Evolutionary conservation across 2,329 filamentous ascomycete genomes (phyloP).

Genomic region (Hypoxylon sp.): DNA sequence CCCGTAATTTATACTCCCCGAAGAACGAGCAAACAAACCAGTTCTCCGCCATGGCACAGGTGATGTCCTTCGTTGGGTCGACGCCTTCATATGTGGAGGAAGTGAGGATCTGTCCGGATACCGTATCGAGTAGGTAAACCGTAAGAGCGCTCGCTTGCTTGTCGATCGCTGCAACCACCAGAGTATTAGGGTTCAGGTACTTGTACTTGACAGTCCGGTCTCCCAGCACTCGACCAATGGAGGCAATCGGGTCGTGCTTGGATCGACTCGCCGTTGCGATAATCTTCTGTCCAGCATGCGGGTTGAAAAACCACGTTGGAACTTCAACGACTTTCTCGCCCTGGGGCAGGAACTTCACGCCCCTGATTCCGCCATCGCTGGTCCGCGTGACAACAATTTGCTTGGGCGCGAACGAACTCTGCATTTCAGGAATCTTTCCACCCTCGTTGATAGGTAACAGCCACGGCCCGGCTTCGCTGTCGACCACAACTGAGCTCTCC

Average conservation of each 20-base stretch:
- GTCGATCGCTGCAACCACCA: constrained; percentile 78
- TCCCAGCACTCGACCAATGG: constrained; percentile 92
- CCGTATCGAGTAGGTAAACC: constrained; percentile 85
- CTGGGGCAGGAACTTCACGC: constrained; percentile 63
- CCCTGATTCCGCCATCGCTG: constrained; percentile 64
- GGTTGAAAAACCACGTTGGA: constrained; percentile 79
- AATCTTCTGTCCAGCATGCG: constrained; percentile 75
- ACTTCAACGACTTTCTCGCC: constrained; percentile 59
- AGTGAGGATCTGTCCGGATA: constrained; percentile 84
- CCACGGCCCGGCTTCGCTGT: constrained; percentile 65
- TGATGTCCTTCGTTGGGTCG: constrained; percentile 78
- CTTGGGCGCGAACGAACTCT: constrained; percentile 61
- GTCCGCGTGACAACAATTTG: constrained; percentile 68
- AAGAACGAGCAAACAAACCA: constrained; percentile 92
- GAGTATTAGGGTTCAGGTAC: constrained; percentile 89
- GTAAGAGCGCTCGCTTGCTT: constrained; percentile 70
- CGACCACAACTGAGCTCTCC: constrained; percentile 64
- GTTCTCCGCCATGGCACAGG: constrained; percentile 89
- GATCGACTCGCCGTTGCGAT: constrained; percentile 76
- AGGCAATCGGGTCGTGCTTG: constrained; percentile 87
- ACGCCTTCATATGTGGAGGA: constrained; percentile 78
- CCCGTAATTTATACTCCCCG: constrained; percentile 68
- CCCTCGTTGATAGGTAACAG: constrained; percentile 65
- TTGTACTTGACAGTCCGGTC: constrained; percentile 97
- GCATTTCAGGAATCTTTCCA: constrained; percentile 63